A percentile compares a stretch with the other conserved stretches of the same genome.
Evolutionary conservation across 2,329 filamentous ascomycete species (phyloP).

Genomic region (Ophiostoma perfectum): DNA sequence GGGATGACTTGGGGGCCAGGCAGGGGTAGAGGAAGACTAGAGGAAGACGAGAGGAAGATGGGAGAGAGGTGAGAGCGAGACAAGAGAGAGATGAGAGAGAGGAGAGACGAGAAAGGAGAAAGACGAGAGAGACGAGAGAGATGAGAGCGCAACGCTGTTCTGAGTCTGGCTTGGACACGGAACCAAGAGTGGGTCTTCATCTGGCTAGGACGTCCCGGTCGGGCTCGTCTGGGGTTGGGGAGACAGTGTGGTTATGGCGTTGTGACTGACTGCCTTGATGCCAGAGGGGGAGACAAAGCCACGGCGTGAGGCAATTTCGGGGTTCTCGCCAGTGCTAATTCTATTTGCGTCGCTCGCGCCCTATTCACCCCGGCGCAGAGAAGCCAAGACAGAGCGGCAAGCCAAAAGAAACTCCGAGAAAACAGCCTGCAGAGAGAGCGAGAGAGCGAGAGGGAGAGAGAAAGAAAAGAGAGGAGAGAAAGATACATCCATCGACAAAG

Average conservation of each 20-base stretch:
- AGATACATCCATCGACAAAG: not conserved
- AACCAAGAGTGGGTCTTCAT: constrained; percentile 21
- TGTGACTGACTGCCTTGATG: not conserved
- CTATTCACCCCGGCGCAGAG: not conserved
- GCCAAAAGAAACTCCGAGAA: not conserved
- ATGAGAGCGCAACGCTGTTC: constrained; percentile 1
- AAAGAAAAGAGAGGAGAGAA: not conserved
- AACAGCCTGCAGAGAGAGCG: not conserved
- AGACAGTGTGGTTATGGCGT: too few relatives aligned
- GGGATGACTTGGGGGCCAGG: not conserved
- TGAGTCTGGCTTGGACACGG: constrained; percentile 20
- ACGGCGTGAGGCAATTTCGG: constrained; percentile 10
- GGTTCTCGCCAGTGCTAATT: too few relatives aligned
- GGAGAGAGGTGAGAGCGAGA: not conserved
- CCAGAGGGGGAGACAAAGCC: not conserved
- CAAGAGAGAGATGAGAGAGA: not conserved
- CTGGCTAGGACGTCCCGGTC: constrained; percentile 19
- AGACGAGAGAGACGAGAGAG: constrained; percentile 2
- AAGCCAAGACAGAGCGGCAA: not conserved
- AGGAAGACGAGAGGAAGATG: not conserved
- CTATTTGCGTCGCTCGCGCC: too few relatives aligned
- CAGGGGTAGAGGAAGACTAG: not conserved
- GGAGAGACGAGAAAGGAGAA: not conserved
- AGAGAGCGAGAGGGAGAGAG: not conserved
- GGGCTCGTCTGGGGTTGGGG: not conserved